phyloP scores from a whole-genome alignment of 176 grass and related monocot genomes.

The Dactylis glomerata region DNA sequence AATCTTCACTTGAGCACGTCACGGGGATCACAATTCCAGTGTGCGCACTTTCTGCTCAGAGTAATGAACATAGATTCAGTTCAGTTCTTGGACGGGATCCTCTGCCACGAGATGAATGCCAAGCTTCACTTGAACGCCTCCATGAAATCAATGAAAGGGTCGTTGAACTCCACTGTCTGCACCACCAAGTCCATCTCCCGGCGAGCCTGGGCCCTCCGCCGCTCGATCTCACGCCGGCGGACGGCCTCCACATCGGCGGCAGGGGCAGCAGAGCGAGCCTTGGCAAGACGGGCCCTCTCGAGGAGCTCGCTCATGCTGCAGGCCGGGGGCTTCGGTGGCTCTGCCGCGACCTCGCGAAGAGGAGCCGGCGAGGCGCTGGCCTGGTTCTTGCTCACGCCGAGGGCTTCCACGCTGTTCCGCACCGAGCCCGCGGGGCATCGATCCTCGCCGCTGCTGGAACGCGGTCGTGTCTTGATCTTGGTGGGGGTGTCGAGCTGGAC shows the following conservation, averaged over 20 bases:
- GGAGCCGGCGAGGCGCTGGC: not conserved
- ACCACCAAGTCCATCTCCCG: conserved; percentile 1
- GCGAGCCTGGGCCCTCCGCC: not conserved
- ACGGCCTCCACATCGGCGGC: not conserved
- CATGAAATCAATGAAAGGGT: not conserved
- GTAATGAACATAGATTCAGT: not conserved
- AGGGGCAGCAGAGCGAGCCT: not conserved
- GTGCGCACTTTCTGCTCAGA: not conserved
- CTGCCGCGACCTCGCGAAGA: not conserved
- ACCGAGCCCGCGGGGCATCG: not conserved
- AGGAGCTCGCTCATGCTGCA: conserved; percentile 17
- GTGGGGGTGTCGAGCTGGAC: not conserved
- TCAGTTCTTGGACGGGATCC: not conserved
- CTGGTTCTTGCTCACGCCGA: not conserved
- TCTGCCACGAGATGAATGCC: not conserved
- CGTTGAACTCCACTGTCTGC: conserved; percentile 26
- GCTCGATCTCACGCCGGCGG: conserved; percentile 12
- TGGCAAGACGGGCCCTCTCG: not conserved
- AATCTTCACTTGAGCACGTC: not conserved
- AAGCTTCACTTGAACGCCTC: conserved; percentile 1
- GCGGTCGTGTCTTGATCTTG: not conserved
- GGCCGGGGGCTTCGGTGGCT: not conserved
- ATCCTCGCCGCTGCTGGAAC: not conserved
- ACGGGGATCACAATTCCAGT: not conserved
- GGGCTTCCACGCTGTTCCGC: not conserved